Conservation (phyloP, 352 stramenopile species). For the Pythium phragmitis region DNA sequence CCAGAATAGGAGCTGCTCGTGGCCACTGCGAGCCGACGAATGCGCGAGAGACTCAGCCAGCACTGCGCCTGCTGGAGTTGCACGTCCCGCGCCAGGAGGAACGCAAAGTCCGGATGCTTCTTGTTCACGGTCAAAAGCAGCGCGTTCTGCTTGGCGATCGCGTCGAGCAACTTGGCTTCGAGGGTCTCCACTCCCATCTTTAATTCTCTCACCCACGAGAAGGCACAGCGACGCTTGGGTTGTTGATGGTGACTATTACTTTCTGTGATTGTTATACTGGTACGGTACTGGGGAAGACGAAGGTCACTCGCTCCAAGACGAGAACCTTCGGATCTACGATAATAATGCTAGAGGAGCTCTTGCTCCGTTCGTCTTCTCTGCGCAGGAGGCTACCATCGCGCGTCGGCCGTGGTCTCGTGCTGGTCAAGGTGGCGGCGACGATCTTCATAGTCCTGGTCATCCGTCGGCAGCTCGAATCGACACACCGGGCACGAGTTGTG, state of each 20-base stretch:
- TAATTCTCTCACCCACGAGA: not conserved
- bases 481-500: slow-evolving; percentile 89
- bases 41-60: slow-evolving; percentile 16
- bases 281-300: not conserved
- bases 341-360: not conserved
- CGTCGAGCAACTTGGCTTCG: slow-evolving; percentile 17
- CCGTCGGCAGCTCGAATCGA: slow-evolving; percentile 79
- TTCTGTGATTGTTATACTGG: not conserved
- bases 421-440: slow-evolving; percentile 35
- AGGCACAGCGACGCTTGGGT: not conserved
- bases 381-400: slow-evolving; percentile 1
- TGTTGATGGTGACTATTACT: not conserved
- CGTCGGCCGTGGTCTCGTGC: not conserved
- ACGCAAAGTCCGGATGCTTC: slow-evolving; percentile 50
- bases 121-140: slow-evolving; percentile 31
- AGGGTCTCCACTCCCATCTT: not conserved
- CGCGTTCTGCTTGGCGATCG: slow-evolving; percentile 13
- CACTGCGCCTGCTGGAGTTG: slow-evolving; percentile 30
- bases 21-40: slow-evolving; percentile 12
- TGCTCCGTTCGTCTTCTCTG: not conserved
- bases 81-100: slow-evolving; percentile 36
- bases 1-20: not conserved
- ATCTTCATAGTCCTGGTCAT: slow-evolving; percentile 79
- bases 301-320: not conserved
- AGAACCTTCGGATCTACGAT: not conserved